Base-by-base conservation (phyloP, 2,329 filamentous ascomycete genomes). In the Shiraia bambusicola region DNA sequence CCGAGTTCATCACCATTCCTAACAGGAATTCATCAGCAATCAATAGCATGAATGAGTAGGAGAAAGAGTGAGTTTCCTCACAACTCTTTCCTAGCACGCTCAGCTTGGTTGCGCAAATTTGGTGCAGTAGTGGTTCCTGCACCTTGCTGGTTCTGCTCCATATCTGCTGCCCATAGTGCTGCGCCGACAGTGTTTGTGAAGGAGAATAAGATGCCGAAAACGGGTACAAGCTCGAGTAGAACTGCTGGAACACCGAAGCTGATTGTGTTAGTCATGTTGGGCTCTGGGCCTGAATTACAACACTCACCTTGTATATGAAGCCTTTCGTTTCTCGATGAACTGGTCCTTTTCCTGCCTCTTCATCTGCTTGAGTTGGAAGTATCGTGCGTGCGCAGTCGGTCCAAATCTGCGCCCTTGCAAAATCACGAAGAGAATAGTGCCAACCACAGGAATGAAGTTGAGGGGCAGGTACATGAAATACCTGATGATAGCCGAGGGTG, bases 121-220 rank as follows among this genome's bases (percentile, higher is more conserved):
- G 65, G 65, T 1, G 67, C 65, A 2, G 66, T 69, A 2, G 59
- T 65, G 40, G 51, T 52, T 25, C 47, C 48, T 7, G 47, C 34
- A 14, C 41, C 43, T 40, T 63, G 45, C 67, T 94, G 32, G 27
- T 36, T 40, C 39, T 63, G 43, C 67, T 94, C 89, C 44, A 94
- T 80, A 66, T 94, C 90, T 13, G 88, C 87, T 28, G 92, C 91
- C 90, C 90, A 96, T n/a, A 97, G 73, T 6, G 92, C 92, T 39
- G 91, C 92, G 6, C 90, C 92, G 44, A 95, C 89, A 1, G 88
- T 86, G 67, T 95, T 96, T 12, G 90, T 95, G 67, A 94, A 96
- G 1, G 86, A 79, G 61, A 95, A 95, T 47, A 92, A 77, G 38
- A 95, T 86, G 5, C 87, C 91, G 6, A 78, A 82, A 47, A 96